phyloP scores from a whole-genome alignment of 169 alveolate species.

The Eimeria tenella region DNA sequence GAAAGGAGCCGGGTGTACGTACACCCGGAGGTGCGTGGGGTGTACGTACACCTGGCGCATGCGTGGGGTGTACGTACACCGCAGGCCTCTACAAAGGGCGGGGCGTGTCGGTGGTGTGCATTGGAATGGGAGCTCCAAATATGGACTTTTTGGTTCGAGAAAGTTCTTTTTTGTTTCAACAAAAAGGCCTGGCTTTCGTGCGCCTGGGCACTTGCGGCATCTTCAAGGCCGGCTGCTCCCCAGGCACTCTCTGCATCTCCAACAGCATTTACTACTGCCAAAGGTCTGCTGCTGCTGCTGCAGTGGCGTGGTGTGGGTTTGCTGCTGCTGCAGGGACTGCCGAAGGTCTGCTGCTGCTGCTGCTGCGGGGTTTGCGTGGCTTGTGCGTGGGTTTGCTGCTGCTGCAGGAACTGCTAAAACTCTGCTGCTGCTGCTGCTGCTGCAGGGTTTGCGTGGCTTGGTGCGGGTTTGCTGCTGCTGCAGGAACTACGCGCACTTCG shows the following conservation, averaged over 20 bases:
- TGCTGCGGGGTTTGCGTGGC: too few species aligned
- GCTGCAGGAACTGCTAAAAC: too few species aligned
- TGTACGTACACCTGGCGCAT: too few species aligned
- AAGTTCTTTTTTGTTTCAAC: not conserved
- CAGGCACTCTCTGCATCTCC: slow-evolving; percentile 58
- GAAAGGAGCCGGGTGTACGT: too few species aligned
- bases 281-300: too few species aligned
- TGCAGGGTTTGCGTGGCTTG: too few species aligned
- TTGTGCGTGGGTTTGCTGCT: too few species aligned
- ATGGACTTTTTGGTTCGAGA: slow-evolving; percentile 77
- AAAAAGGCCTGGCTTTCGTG: slow-evolving; percentile 40
- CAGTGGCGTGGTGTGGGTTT: too few species aligned
- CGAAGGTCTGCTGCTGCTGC: too few species aligned
- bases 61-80: not conserved
- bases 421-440: too few species aligned
- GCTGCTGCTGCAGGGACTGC: not conserved
- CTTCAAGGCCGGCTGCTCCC: slow-evolving; percentile 34
- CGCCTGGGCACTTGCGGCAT: slow-evolving; percentile 79
- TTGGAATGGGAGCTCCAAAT: slow-evolving; percentile 81
- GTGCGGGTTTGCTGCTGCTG: too few species aligned
- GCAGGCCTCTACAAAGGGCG: slow-evolving; percentile 73
- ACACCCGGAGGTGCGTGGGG: too few species aligned
- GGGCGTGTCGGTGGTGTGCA: slow-evolving; percentile 61
- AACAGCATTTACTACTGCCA: slow-evolving; percentile 38
- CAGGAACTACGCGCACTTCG: slow-evolving; percentile 27